phyloP scores from a whole-genome alignment of 2,329 filamentous ascomycete species.

The Mycosphaerelloides madeirae region DNA sequence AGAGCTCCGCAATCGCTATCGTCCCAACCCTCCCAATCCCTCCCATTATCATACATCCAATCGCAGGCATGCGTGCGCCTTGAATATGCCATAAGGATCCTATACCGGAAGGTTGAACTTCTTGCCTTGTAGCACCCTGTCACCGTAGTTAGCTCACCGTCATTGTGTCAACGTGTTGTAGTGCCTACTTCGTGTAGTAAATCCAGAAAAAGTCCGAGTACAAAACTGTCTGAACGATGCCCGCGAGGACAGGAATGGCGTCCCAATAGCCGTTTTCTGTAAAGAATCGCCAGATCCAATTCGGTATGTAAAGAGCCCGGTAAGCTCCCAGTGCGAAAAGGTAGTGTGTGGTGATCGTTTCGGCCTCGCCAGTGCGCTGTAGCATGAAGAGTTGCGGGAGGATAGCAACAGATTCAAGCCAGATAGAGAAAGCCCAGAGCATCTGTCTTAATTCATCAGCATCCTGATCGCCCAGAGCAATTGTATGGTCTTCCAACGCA shows the following conservation, averaged over 20 bases:
- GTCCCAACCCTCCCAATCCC: not conserved
- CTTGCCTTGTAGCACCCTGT: constrained; percentile 50
- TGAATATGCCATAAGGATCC: constrained; percentile 1
- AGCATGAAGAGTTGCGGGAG: constrained; percentile 97
- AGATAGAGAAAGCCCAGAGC: constrained; percentile 96
- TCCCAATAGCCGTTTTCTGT: constrained; percentile 65
- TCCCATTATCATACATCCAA: not conserved
- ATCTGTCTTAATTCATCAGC: constrained; percentile 52
- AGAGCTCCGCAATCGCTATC: too few relatives aligned
- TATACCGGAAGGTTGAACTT: constrained; percentile 53
- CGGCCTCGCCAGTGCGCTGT: constrained; percentile 92
- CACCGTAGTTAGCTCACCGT: not conserved
- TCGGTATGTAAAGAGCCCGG: constrained; percentile 92
- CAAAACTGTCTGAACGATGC: constrained; percentile 85
- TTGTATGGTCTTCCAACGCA: constrained; percentile 26
- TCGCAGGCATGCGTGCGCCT: not conserved
- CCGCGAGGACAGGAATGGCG: constrained; percentile 81
- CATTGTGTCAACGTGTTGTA: not conserved
- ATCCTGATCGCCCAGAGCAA: not conserved
- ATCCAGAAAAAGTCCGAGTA: constrained; percentile 99
- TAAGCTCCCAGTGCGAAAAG: constrained; percentile 90
- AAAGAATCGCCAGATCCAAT: constrained; percentile 93
- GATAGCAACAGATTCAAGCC: constrained; percentile 95
- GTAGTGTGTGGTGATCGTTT: constrained; percentile 99
- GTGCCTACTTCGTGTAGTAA: constrained; percentile 84